These are phyloP conservation scores for Wallacemonas sp. DNA, from an alignment of 208 protist genomes.

Conservation along the genomic window DNA sequence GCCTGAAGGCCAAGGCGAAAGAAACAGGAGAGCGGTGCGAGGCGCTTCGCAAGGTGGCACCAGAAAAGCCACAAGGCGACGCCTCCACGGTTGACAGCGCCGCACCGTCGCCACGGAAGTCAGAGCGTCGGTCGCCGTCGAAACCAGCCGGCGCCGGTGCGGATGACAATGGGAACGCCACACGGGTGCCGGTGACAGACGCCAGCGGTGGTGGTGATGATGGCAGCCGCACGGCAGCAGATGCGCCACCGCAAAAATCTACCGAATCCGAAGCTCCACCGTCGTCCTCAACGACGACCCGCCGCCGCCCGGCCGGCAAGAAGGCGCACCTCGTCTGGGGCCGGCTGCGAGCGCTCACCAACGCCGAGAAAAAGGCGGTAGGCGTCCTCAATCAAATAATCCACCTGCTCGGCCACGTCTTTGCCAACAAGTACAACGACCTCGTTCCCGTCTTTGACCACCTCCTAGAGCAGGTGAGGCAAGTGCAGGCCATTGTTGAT, in stretches of 20 bases:
- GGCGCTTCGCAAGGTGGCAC: conserved; percentile 47
- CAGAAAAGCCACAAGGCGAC: conserved; percentile 2
- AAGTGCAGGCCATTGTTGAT: conserved; percentile 54
- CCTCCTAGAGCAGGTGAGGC: conserved; percentile 34
- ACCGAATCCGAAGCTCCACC: not conserved
- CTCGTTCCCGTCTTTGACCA: conserved; percentile 71
- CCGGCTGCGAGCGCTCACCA: conserved; percentile 53
- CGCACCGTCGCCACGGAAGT: conserved; percentile 4
- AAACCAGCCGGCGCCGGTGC: not conserved
- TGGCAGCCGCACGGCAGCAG: not conserved
- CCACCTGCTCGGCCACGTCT: conserved; percentile 70
- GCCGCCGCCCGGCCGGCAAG: not conserved
- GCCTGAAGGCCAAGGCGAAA: conserved; percentile 38
- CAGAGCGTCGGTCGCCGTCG: conserved; percentile 1
- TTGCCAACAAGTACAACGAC: conserved; percentile 77
- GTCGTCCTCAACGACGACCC: not conserved
- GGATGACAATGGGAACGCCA: not conserved
- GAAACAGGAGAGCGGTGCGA: conserved; percentile 50
- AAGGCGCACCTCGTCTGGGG: conserved; percentile 27
- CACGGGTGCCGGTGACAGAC: no score
- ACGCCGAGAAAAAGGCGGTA: conserved; percentile 73
- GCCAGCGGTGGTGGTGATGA: not conserved
- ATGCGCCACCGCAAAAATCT: not conserved
- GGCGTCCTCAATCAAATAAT: conserved; percentile 60
- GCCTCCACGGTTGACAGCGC: not conserved